Evolutionary conservation across 306 rosid genomes (phyloP), one percentile per base, ranked within the genome.

Genomic region (Vicia faba): DNA sequence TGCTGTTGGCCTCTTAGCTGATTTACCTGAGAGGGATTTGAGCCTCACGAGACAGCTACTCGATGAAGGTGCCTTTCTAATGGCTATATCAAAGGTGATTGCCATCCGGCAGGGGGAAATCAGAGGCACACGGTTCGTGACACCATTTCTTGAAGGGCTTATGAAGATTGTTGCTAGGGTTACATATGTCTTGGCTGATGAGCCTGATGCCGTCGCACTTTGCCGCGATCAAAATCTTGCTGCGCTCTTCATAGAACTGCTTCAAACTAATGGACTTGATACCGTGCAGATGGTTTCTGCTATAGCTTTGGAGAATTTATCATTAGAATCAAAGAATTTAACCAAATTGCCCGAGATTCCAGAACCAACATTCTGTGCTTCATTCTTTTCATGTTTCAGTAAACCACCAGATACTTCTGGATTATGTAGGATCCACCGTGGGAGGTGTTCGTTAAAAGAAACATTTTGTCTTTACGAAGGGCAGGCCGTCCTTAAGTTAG

Each of bases 211-310:
- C 35, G 8, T 82, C 41, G 79, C 82, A 41, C 86, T 93, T 71
- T 90, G 99, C 71, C 96, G 91, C 12, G 84, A 76, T 33, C 44
- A 84, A 68, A 81, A 78, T 69, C 84, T 93, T 50, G 84, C 97
- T 18, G 82, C 85, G 15, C 76, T 86, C 69, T 93, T 90, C 70
- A 83, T 86, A 53, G 97, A 90, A 5, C 78, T 88, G 63, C 92
- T 93, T 60, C 97, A 86, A 67, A 15, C 92, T 71, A 93, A 90
- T 64, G 99, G 99, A 71, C 86, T 93, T 11, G 95, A 93, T 72
- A 93, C 80, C 66, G 86, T 93, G 43, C 99, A 93, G 87, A 82
- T 93, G 97, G 89, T 80, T 78, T 86, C 99, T n/a, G 97, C 97
- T 11, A 69, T 70, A 36, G 99, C 96, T 69, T 80, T 93, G 82